These are phyloP conservation scores for Colletotrichum sp. DNA, from an alignment of 2,329 filamentous ascomycete genomes.

Conservation along the genomic window DNA sequence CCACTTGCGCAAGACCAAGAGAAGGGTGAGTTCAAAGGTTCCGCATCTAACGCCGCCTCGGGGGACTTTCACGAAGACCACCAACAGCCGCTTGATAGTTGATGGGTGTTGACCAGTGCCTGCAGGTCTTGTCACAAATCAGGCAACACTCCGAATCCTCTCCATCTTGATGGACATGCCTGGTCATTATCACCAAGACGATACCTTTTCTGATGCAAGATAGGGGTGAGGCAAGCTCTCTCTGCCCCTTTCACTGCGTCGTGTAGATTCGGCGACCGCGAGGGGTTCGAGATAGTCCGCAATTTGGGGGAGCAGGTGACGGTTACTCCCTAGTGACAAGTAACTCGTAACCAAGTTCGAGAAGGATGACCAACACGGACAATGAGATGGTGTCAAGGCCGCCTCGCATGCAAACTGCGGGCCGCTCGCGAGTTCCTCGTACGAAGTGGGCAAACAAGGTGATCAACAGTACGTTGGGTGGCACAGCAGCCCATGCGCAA, in stretches of 20 bases:
- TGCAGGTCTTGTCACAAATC: background rate
- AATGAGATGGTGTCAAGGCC: background rate
- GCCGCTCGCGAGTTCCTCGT: background rate
- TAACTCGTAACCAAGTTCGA: background rate
- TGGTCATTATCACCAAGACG: background rate
- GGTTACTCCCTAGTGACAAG: background rate
- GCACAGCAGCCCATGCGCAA: background rate
- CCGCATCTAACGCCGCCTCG: background rate
- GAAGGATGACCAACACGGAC: background rate
- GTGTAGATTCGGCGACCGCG: background rate
- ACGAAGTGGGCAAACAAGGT: background rate
- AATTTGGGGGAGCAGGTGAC: background rate
- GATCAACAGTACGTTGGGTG: background rate
- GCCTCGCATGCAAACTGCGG: constrained; percentile 4
- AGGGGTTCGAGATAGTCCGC: background rate
- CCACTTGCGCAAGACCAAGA: background rate
- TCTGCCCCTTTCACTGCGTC: background rate
- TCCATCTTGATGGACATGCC: background rate
- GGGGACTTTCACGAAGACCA: background rate
- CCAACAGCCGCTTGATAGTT: background rate
- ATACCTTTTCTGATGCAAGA: background rate
- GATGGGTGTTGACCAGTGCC: background rate
- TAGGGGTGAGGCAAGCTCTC: background rate
- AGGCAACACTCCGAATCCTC: background rate
- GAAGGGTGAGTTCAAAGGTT: background rate